phyloP scores from a whole-genome alignment of 805 yeast genomes.

The Candida silvicultrix region DNA sequence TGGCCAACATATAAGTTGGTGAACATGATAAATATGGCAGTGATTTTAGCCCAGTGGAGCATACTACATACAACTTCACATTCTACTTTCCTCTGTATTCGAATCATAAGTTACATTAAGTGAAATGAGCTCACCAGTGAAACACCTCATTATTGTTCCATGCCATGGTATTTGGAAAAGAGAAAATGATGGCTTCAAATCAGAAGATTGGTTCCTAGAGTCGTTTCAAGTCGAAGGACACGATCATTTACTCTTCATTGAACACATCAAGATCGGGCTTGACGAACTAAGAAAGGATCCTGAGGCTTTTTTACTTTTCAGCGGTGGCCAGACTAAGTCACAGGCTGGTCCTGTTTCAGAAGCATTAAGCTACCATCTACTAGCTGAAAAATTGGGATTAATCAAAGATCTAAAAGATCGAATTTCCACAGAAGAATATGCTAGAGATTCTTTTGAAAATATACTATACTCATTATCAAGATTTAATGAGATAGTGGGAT shows the following conservation, averaged over 20 bases:
- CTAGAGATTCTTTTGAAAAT: slow-evolving; percentile 78
- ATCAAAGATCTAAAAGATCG: slow-evolving; percentile 6
- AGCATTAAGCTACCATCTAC: slow-evolving; percentile 46
- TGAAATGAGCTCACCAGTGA: not conserved
- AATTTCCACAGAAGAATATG: slow-evolving; percentile 58
- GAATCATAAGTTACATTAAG: too few species aligned
- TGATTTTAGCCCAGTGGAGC: too few species aligned
- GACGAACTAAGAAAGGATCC: slow-evolving; percentile 26
- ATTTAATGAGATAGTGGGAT: slow-evolving; percentile 38
- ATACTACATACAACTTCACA: too few species aligned
- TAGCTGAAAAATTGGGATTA: slow-evolving; percentile 30
- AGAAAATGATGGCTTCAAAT: slow-evolving; percentile 36
- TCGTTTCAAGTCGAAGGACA: slow-evolving; percentile 63
- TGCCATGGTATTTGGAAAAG: slow-evolving; percentile 60
- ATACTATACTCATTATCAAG: slow-evolving; percentile 53
- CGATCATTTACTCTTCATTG: slow-evolving; percentile 60
- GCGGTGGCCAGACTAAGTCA: slow-evolving; percentile 71
- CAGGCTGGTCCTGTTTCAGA: slow-evolving; percentile 53
- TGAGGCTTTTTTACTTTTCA: slow-evolving; percentile 35
- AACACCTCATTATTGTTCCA: slow-evolving; percentile 43
- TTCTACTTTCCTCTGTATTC: too few species aligned
- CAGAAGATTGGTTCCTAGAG: slow-evolving; percentile 60
- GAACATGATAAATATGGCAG: not conserved
- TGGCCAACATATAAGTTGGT: not conserved
- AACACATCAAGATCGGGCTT: slow-evolving; percentile 49